phyloP scores from a whole-genome alignment of 441 rosid genomes.

The Sinapis alba region DNA sequence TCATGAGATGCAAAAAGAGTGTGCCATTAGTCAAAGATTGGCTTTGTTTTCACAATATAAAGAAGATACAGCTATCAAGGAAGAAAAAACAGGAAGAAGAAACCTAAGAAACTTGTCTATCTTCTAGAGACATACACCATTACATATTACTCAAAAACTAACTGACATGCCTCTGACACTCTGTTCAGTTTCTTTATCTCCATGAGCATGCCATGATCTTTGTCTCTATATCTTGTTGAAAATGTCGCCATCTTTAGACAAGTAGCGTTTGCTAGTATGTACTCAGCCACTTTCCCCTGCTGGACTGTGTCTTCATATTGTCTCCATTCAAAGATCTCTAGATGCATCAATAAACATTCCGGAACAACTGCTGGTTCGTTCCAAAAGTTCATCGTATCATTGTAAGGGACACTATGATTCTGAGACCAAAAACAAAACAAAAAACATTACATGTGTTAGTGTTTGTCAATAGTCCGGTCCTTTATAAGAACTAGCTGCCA shows the following conservation, averaged over 20 bases:
- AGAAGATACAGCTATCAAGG: not conserved
- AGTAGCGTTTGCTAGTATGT: conserved; percentile 22
- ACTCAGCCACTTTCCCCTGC: conserved; percentile 19
- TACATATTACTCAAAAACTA: not conserved
- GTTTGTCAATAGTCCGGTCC: no score
- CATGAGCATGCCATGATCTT: not conserved
- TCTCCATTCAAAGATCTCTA: conserved; percentile 23
- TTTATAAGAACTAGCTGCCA: no score
- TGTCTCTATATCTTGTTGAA: conserved; percentile 1
- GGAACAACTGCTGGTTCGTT: conserved; percentile 13
- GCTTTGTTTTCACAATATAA: not conserved
- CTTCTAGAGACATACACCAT: not conserved
- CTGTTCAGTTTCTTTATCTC: not conserved
- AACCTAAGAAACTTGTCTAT: not conserved
- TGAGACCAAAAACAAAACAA: not conserved
- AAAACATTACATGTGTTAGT: not conserved
- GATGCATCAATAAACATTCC: conserved; percentile 6
- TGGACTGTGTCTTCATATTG: conserved; percentile 17
- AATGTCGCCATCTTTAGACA: conserved; percentile 23
- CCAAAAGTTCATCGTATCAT: not conserved
- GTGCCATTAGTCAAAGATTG: not conserved
- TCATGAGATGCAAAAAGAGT: not conserved
- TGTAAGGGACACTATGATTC: not conserved
- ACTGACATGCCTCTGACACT: conserved; percentile 19
- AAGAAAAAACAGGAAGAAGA: not conserved